Percentiles rank a stretch among this genome's conserved stretches.
phyloP scores from a whole-genome alignment of 306 rosid genomes.

The Benincasa hispida region DNA sequence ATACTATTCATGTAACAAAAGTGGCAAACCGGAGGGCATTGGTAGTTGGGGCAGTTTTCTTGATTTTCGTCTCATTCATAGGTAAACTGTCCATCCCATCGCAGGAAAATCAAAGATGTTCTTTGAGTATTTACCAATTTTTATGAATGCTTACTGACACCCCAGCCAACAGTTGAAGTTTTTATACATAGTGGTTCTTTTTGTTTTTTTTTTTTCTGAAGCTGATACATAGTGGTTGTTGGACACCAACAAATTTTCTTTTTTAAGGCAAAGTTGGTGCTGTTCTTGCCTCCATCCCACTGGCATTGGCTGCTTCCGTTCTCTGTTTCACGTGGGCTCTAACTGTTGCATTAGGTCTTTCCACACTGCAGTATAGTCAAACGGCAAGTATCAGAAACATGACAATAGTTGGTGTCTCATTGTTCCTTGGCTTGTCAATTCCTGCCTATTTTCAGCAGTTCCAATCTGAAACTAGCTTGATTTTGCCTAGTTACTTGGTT shows the following conservation, averaged over 20 bases:
- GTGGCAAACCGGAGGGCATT: constrained; percentile 73
- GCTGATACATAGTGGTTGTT: neutral
- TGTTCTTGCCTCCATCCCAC: constrained; percentile 89
- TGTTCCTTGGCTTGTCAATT: constrained; percentile 87
- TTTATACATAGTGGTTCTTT: neutral
- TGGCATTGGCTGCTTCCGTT: constrained; percentile 73
- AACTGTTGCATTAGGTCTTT: constrained; percentile 60
- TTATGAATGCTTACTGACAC: constrained; percentile 2
- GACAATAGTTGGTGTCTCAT: constrained; percentile 63
- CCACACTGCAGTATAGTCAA: constrained; percentile 60
- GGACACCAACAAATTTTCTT: neutral
- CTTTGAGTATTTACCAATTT: neutral
- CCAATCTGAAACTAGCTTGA: constrained; percentile 48
- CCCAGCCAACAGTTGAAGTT: neutral
- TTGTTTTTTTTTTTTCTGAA: too few relatives aligned
- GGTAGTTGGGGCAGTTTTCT: constrained; percentile 63
- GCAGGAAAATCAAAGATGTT: neutral
- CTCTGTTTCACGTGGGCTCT: constrained; percentile 93
- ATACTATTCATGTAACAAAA: constrained; percentile 63
- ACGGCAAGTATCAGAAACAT: constrained; percentile 71
- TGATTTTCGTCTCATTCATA: constrained; percentile 60
- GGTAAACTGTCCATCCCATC: constrained; percentile 30
- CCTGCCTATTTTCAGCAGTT: constrained; percentile 91
- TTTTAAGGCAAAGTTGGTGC: constrained; percentile 89
- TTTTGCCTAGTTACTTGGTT: constrained; percentile 75